These are phyloP conservation scores for Parasarocladium wereldwijsianum DNA, from an alignment of 2,329 filamentous ascomycete species.

Conservation along the genomic window DNA sequence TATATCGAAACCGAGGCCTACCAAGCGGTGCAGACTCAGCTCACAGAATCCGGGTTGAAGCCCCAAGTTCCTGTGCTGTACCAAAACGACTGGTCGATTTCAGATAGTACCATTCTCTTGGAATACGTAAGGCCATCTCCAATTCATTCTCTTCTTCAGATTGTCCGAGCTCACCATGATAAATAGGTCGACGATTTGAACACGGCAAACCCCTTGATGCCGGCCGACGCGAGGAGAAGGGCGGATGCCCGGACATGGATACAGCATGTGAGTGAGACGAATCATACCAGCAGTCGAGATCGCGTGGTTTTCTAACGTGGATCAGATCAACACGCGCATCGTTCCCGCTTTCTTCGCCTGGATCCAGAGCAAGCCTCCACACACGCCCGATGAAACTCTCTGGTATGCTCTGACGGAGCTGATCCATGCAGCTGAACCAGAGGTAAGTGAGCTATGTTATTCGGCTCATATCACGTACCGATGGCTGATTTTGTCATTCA, in stretches of 20 bases:
- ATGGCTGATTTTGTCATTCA: background rate
- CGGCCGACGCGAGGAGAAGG: too few species aligned
- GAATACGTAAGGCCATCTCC: slow-evolving; percentile 52
- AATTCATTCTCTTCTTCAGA: background rate
- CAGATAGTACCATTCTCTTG: slow-evolving; percentile 68
- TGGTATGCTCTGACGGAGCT: slow-evolving; percentile 43
- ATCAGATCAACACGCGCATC: slow-evolving; percentile 58
- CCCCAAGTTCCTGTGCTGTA: slow-evolving; percentile 64
- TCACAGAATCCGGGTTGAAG: slow-evolving; percentile 63
- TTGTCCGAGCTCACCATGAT: background rate
- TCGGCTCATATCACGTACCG: background rate
- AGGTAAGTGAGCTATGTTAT: slow-evolving; percentile 16
- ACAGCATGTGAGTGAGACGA: too few species aligned
- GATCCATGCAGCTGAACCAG: slow-evolving; percentile 31
- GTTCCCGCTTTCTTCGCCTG: slow-evolving; percentile 64
- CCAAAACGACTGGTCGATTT: slow-evolving; percentile 68
- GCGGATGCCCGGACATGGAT: too few species aligned
- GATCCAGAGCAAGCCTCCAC: too few species aligned
- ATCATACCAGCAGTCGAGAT: background rate
- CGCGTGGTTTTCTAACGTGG: background rate
- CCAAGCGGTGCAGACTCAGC: slow-evolving; percentile 36
- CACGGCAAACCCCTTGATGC: too few species aligned
- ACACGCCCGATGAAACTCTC: too few species aligned
- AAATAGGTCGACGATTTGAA: too few species aligned
- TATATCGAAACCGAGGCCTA: slow-evolving; percentile 79